These are phyloP conservation scores for Royoungia palumana DNA, from an alignment of 768 basidiomycete genomes.

Conservation along the genomic window DNA sequence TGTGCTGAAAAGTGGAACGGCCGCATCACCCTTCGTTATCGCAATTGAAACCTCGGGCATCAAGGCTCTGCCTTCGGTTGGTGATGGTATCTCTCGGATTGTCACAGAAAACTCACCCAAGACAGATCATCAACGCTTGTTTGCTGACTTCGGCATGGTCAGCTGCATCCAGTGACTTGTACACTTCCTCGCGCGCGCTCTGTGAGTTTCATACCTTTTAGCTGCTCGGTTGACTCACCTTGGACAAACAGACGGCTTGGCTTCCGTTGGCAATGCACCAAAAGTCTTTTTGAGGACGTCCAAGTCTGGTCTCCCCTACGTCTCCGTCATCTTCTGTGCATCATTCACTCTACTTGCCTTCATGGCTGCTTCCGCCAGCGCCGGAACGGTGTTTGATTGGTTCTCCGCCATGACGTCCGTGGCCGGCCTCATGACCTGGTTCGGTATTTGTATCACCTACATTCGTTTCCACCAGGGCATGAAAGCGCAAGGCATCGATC, in stretches of 20 bases:
- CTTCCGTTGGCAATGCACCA: slow-evolving; percentile 78
- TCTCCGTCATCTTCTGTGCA: slow-evolving; percentile 66
- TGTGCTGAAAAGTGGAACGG: slow-evolving; percentile 49
- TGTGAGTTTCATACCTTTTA: slow-evolving; percentile 46
- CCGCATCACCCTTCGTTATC: slow-evolving; percentile 87
- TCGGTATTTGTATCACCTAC: slow-evolving; percentile 72
- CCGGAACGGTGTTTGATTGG: slow-evolving; percentile 77
- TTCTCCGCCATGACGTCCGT: slow-evolving; percentile 74
- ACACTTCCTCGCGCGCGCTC: slow-evolving; percentile 83
- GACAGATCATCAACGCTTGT: slow-evolving; percentile 74
- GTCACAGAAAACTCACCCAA: neutral
- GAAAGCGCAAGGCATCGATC: slow-evolving; percentile 75
- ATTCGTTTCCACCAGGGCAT: slow-evolving; percentile 82
- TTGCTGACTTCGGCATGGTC: slow-evolving; percentile 91
- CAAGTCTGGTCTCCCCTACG: slow-evolving; percentile 71
- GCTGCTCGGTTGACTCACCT: neutral
- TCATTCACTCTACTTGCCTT: slow-evolving; percentile 70
- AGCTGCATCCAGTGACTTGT: slow-evolving; percentile 84
- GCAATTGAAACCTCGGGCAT: slow-evolving; percentile 88
- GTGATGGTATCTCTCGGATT: slow-evolving; percentile 17
- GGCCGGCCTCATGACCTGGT: slow-evolving; percentile 77
- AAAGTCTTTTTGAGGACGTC: slow-evolving; percentile 69
- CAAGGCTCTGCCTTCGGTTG: slow-evolving; percentile 73
- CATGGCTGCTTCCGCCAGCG: slow-evolving; percentile 68
- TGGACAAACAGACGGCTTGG: slow-evolving; percentile 63